Conservation (phyloP, 2,329 filamentous ascomycete species). For the Trichophyton benhamiae region DNA sequence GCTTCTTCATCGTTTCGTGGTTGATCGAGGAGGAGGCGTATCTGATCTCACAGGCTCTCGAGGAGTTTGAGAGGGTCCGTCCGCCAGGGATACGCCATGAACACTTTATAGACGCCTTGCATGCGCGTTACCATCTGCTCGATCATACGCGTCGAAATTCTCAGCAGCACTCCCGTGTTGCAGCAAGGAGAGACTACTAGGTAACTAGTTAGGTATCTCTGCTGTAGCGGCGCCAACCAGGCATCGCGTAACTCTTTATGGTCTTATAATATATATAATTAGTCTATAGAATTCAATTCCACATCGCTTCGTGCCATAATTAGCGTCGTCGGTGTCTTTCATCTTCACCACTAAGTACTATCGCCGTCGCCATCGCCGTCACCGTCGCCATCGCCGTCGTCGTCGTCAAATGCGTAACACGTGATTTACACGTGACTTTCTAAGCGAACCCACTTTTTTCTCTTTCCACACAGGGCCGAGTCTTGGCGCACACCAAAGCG, state of each 20-base stretch:
- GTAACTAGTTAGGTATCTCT: neutral
- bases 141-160: slow-evolving; percentile 21
- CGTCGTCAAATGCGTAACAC: neutral
- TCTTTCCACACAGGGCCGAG: slow-evolving; percentile 15
- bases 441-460: slow-evolving; percentile 24
- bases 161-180: no score
- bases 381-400: neutral
- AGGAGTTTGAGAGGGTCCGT: slow-evolving; percentile 58
- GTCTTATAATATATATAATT: neutral
- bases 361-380: neutral
- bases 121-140: slow-evolving; percentile 57
- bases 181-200: neutral
- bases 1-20: slow-evolving; percentile 82
- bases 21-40: slow-evolving; percentile 70
- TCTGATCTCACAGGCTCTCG: slow-evolving; percentile 62
- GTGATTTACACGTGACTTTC: slow-evolving; percentile 24
- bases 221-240: neutral
- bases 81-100: slow-evolving; percentile 78
- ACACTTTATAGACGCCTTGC: slow-evolving; percentile 76
- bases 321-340: neutral
- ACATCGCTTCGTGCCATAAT: neutral
- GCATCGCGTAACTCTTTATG: neutral
- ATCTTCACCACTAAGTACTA: neutral
- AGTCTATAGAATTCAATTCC: neutral
- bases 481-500: slow-evolving; percentile 14